Evolutionary conservation across 1,139 yeast species (phyloP), one percentile per base, ranked within the genome.

Genomic region (Pneumocystis oryctolagi): DNA sequence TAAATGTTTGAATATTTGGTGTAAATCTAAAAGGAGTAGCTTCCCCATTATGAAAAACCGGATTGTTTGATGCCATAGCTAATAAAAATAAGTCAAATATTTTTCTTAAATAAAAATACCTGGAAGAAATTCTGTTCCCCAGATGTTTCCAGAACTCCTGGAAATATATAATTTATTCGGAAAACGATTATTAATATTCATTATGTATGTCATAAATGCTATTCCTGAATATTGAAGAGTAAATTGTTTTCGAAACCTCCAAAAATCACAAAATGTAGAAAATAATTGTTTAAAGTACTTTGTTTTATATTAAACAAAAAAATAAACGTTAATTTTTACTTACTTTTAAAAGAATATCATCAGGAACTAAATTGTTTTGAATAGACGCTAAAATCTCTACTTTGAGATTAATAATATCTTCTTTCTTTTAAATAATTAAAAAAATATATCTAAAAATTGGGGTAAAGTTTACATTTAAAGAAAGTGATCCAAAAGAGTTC

Each of bases 81-180:
- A 58, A 28, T 37, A 64, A 58, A 35, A 58, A 70, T 67, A 39
- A 73, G 73, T 64, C 71, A 71, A 18, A 70, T 71, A 58, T 37
- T 16, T 14, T 25, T 16, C 60, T 74, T n/a, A 47, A 47, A 68
- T 70, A 58, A 72, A 73, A 74, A 85, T 85, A 69, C 89, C 85
- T 32, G 98, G 97, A 63, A 94, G 78, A 96, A 92, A 89, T 71
- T 94, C 98, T 3, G 94, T 84, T 0, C 97, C 89, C 85, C 95
- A 89, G 18, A 92, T 92, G 69, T 83, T 84, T 66, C 98, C 99
- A 1, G 94, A 85, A 5, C 82, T 82, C 70, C 82, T 80, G 70
- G 89, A 85, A 64, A 94, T 82, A 73, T 86, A 86, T 66, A 92
- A 87, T 79, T 90, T 94, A 73, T 88, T 95, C 1, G 98, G 98